Base-by-base conservation (phyloP, 1,139 yeast species). In the Geotrichum fermentans region DNA sequence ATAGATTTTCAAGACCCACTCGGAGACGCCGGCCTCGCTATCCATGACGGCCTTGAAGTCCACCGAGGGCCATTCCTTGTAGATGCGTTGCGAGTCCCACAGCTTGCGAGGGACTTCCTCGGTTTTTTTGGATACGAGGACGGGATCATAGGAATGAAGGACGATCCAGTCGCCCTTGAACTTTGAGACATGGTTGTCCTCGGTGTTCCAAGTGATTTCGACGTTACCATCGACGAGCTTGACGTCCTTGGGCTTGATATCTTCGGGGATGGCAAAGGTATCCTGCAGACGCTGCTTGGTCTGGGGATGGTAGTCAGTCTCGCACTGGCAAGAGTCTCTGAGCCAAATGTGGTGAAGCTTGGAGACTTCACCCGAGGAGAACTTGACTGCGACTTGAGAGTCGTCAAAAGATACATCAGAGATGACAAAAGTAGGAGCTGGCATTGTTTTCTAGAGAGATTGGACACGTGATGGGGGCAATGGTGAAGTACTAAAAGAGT, bases 251-350 rank as follows among this genome's bases (percentile, higher is more conserved):
- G 83, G 74, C 24, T 61, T 62, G 47, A 82, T 74, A 43, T 75
- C 75, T 34, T 68, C 72, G 17, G 77, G 75, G 47, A 80, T 77
- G 45, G 53, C 34, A 40, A 80, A 80, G 10, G 86, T 78, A 59
- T 82, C 79, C 44, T 80, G 71, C 17, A 82, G 66, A 42, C 90
- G 67, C 63, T 83, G 92, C 58, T 78, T 80, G 22, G 90, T 83
- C 45, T 69, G 64, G 2, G 74, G 69, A 58, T 78, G 82, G 65
- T 73, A 80, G 64, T 88, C 82, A 22, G 71, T 58, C n/a, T 69
- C 65, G 58, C 88, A 82, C 52, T 77, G 84, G 60, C 90, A 83
- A 58, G 78, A 76, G 63, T 83, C 92, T 45, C 90, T 69, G 28
- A 83, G 70, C 89, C 89, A 83, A 49, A 83, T 71, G 62, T 74